Evolutionary conservation across 1,139 yeast species (phyloP), one percentile per base, ranked within the genome.

Genomic region (Meyerozyma smithsonii): DNA sequence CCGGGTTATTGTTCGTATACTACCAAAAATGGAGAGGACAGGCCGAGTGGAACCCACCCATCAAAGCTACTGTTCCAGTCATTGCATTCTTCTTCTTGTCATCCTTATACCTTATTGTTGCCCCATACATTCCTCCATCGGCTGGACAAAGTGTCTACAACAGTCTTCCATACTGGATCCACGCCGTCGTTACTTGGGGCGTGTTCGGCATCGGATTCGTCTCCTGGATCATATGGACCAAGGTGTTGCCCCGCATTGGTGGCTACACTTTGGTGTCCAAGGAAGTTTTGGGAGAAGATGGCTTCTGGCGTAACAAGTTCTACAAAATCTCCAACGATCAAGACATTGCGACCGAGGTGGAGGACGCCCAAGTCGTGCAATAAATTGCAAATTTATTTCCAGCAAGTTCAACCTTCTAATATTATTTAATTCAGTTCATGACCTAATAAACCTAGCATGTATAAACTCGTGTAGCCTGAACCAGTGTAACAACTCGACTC

Each of bases 131-230:
- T 47, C 90, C 94, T 32, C 95, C 95, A 39, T 56, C 71, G 26
- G 66, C 56, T 32, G 85, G 83, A 26, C 84, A 83, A 62, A 69
- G 71, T 37, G 89, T 83, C 42, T 86, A 84, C 70, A 64, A 77
- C 36, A 52, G 58, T 41, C 65, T 84, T 52, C 95, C 94, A 32
- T 87, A 85, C 66, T 87, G 79, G 73, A 73, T 83, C 42, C 95
- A 85, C 59, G 81, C 90, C 54, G 95, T 85, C 38, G 88, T 84
- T 17, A 83, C 94, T 8, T 77, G 89, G 82, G 92, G 83, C 46
- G 71, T 87, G 35, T 83, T 87, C 51, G 85, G 70, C 6, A 59
- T 81, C 42, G 96, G 96, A 46, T 79, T 74, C 19, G 50, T 74
- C 2, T 86, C 85, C 64, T 87, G 90, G 87, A 45, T 79, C 7